Evolutionary conservation across 164 flowering plant species (phyloP).

Genomic region (Hamamelis virginiana): DNA sequence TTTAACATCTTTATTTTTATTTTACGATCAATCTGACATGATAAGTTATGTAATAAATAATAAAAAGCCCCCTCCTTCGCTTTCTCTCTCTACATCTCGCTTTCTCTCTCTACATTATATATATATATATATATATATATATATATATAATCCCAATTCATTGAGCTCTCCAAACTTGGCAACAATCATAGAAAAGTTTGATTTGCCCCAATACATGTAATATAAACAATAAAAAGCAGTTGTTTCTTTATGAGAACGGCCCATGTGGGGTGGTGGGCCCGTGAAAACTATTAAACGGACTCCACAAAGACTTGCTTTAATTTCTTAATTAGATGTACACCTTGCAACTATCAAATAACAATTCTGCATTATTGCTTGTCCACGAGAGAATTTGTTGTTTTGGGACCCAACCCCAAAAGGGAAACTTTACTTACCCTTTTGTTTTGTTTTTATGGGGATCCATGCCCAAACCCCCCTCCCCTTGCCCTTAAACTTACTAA

Average conservation of each 20-base stretch:
- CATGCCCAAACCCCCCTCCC: constrained; percentile 1
- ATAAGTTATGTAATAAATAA: too few species aligned
- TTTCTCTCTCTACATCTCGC: too few species aligned
- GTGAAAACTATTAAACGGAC: constrained; percentile 36
- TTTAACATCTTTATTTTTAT: too few species aligned
- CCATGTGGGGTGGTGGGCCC: constrained; percentile 55
- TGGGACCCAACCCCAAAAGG: constrained; percentile 24
- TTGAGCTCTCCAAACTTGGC: constrained; percentile 6
- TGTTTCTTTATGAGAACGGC: constrained; percentile 38
- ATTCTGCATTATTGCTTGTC: constrained; percentile 29
- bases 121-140: background rate
- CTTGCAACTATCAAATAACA: constrained; percentile 28
- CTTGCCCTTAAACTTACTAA: too few species aligned
- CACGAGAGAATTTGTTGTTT: constrained; percentile 24
- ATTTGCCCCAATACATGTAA: constrained; percentile 6
- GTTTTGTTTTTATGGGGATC: constrained; percentile 6
- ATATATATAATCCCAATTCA: background rate
- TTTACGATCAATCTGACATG: too few species aligned
- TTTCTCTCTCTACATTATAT: too few species aligned
- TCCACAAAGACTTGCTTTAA: constrained; percentile 38
- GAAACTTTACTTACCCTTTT: constrained; percentile 20
- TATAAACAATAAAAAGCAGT: constrained; percentile 22
- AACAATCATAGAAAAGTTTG: constrained; percentile 15
- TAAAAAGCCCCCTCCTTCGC: too few species aligned
- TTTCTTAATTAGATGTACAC: constrained; percentile 29